A percentile compares a stretch with the other conserved stretches of the same genome.
phyloP scores from a whole-genome alignment of 2,329 filamentous ascomycete genomes.

The Phaeosphaeriaceae sp. region DNA sequence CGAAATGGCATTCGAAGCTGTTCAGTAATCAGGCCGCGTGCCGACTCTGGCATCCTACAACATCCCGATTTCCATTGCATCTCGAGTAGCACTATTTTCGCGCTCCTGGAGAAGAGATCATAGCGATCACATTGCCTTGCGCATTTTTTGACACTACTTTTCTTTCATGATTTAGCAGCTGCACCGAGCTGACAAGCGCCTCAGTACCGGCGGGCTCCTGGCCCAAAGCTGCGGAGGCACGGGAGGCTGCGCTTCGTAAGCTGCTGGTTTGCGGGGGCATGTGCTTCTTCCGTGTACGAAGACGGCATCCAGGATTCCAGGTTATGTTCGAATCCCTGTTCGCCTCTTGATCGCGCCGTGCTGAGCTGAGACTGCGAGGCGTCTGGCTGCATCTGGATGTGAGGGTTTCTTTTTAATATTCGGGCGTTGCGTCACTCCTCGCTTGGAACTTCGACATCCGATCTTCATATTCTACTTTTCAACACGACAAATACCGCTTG shows the following conservation, averaged over 20 bases:
- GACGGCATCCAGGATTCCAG: neutral
- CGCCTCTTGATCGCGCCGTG: neutral
- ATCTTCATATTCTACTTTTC: neutral
- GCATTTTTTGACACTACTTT: neutral
- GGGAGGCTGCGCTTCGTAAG: neutral
- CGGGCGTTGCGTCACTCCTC: neutral
- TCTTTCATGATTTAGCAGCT: neutral
- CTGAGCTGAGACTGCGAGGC: conserved; percentile 1
- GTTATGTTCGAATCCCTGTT: neutral
- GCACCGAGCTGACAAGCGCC: neutral
- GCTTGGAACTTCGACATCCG: neutral
- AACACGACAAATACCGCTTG: neutral
- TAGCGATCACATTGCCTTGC: neutral
- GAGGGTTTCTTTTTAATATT: conserved; percentile 3
- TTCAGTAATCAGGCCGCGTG: neutral
- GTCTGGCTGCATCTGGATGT: neutral
- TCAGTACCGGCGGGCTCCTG: neutral
- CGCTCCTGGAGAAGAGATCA: neutral
- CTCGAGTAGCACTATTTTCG: neutral
- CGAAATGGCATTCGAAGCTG: neutral
- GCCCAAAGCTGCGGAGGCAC: neutral
- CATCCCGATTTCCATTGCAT: neutral
- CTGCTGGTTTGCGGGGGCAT: neutral
- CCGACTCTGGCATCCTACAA: neutral
- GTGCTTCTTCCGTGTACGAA: neutral